A percentile compares a stretch with the other conserved stretches of the same genome.
Conservation (phyloP, 2,329 filamentous ascomycete species). For the Coleophoma cylindrospora region DNA sequence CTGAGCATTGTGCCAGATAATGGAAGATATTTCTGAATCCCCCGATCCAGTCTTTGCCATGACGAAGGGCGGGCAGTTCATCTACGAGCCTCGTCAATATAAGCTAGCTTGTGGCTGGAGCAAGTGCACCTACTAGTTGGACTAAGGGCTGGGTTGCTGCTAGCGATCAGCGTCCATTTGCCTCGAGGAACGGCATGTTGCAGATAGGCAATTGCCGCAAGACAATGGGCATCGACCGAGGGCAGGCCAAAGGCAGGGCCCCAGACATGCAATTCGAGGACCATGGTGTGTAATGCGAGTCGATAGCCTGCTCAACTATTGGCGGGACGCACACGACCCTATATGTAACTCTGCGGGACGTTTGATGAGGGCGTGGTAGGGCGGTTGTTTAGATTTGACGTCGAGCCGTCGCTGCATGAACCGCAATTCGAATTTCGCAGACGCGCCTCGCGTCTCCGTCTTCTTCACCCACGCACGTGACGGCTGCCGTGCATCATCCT, state of each 20-base stretch:
- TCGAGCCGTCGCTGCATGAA: too few relatives aligned
- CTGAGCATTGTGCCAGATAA: constrained; percentile 37
- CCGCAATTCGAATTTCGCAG: too few relatives aligned
- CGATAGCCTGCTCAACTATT: too few relatives aligned
- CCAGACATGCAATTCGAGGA: constrained; percentile 81
- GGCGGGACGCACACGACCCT: too few relatives aligned
- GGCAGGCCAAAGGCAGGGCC: constrained; percentile 83
- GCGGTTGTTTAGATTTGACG: too few relatives aligned
- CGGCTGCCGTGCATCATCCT: too few relatives aligned
- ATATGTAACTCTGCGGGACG: not conserved
- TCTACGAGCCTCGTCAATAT: constrained; percentile 29
- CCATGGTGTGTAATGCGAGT: constrained; percentile 18
- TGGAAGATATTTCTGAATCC: constrained; percentile 48
- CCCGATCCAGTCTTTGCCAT: constrained; percentile 46
- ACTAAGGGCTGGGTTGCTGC: constrained; percentile 66
- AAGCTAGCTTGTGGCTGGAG: not conserved
- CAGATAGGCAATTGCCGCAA: constrained; percentile 77
- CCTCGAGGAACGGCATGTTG: constrained; percentile 52
- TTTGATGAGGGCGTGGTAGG: not conserved
- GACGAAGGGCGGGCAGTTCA: constrained; percentile 51
- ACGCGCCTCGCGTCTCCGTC: too few relatives aligned
- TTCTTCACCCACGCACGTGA: too few relatives aligned
- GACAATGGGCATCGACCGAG: constrained; percentile 87
- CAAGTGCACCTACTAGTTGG: constrained; percentile 57
- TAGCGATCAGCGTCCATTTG: constrained; percentile 67